Evolutionary conservation across 2,329 filamentous ascomycete species (phyloP).

Genomic region (Penicillium sp.): DNA sequence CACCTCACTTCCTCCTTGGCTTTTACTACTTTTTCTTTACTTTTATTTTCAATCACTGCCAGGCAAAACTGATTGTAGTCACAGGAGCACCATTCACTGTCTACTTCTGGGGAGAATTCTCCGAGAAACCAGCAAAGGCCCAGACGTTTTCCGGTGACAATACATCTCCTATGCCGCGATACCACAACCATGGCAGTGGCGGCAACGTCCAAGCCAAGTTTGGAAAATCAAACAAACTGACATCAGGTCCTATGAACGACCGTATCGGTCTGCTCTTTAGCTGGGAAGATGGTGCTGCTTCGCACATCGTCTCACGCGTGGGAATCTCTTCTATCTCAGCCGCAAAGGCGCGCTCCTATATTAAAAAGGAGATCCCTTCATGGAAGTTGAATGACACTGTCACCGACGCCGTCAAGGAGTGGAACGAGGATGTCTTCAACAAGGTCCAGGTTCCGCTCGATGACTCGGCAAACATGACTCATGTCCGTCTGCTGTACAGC

Average conservation of each 20-base stretch:
- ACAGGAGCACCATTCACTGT: conserved; percentile 38
- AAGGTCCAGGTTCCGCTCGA: conserved; percentile 39
- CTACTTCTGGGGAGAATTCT: conserved; percentile 45
- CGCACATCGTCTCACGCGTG: conserved; percentile 56
- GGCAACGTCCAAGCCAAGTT: conserved; percentile 53
- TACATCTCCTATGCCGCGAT: conserved; percentile 33
- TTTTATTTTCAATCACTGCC: too few species aligned
- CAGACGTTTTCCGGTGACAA: conserved; percentile 37
- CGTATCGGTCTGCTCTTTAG: conserved; percentile 58
- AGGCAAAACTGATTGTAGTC: conserved; percentile 24
- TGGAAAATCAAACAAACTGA: conserved; percentile 49
- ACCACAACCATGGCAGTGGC: conserved; percentile 53
- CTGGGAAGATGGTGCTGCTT: conserved; percentile 49
- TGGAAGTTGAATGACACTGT: conserved; percentile 56
- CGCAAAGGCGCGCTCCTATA: conserved; percentile 60
- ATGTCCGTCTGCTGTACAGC: conserved; percentile 30
- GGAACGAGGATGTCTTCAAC: conserved; percentile 54
- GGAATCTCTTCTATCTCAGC: conserved; percentile 64
- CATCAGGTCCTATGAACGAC: conserved; percentile 49
- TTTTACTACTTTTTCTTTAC: too few species aligned
- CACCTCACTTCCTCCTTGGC: too few species aligned
- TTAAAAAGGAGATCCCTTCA: conserved; percentile 59
- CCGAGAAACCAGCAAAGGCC: conserved; percentile 30
- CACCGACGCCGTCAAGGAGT: conserved; percentile 50
- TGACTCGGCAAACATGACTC: conserved; percentile 27